Evolutionary conservation across 2,329 filamentous ascomycete species (phyloP).

Genomic region (Aureobasidium sp.): DNA sequence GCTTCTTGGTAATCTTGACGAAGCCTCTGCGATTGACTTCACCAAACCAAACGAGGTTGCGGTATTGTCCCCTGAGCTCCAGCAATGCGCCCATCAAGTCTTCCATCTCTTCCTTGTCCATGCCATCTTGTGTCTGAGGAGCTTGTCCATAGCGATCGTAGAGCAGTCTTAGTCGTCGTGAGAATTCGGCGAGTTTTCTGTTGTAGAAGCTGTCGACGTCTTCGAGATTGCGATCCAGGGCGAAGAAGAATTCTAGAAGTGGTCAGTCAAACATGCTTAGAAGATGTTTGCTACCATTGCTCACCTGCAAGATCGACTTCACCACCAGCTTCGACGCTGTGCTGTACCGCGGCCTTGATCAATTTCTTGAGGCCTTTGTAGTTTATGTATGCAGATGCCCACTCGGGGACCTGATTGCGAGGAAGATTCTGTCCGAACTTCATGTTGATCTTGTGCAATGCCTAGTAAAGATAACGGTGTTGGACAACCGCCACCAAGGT

Average conservation of each 20-base stretch:
- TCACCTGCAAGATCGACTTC: conserved; percentile 86
- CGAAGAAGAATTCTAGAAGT: conserved; percentile 82
- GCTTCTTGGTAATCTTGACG: conserved; percentile 97
- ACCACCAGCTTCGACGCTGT: conserved; percentile 57
- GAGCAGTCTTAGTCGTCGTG: conserved; percentile 75
- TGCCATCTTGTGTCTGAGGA: conserved; percentile 59
- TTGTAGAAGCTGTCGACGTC: conserved; percentile 96
- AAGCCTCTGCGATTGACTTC: conserved; percentile 95
- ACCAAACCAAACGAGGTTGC: conserved; percentile 95
- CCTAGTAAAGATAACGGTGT: background rate
- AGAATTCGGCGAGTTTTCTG: conserved; percentile 81
- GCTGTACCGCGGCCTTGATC: conserved; percentile 69
- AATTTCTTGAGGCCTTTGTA: conserved; percentile 93
- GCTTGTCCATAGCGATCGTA: conserved; percentile 79
- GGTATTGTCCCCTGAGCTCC: conserved; percentile 76
- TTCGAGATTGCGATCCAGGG: conserved; percentile 92
- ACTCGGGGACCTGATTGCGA: conserved; percentile 79
- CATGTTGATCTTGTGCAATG: conserved; percentile 26
- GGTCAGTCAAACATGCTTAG: conserved; percentile 22
- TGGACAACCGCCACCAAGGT: background rate
- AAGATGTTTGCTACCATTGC: conserved; percentile 28
- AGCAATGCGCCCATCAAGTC: conserved; percentile 85
- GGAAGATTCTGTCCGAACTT: conserved; percentile 54
- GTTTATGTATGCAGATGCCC: conserved; percentile 77
- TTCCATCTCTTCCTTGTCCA: conserved; percentile 84